Evolutionary conservation across 2,329 filamentous ascomycete species (phyloP), one percentile per base, ranked within the genome.

Genomic region (Neofusicoccum umdonicola): DNA sequence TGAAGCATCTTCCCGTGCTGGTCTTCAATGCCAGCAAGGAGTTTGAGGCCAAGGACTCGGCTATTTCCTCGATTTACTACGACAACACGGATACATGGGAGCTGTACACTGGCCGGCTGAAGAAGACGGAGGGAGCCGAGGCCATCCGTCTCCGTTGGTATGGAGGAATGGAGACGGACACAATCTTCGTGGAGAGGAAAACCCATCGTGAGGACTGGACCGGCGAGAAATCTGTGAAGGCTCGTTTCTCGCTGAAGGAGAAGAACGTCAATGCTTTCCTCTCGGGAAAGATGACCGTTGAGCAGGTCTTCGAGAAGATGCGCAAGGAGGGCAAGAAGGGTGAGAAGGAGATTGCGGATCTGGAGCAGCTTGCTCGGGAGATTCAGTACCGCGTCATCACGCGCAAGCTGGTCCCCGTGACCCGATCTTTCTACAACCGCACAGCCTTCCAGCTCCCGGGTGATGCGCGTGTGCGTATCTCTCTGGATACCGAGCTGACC

Each of bases 141-240:
- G 95, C 95, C 5, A 96, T 98, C 70, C 92, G 95, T 74, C 84
- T 99, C 66, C 87, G 95, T 69, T 99, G 95, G 95, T 99, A 99
- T 74, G 95, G 95, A 66, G 93, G 92, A 47, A 97, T 99, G 94
- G 88, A 95, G 71, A 92, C 84, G 62, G 93, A 98, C 74, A 95
- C 92, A 63, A 96, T 98, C 65, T 99, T 98, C 73, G 90, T 99
- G 27, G 95, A 99, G 82, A 88, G 95, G 67, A 99, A 99, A 81
- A 99, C 95, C 0, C 95, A 99, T 81, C 90, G 95, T 44, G 95
- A 99, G 78, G 95, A 99, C 77, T 99, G 95, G 95, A 99, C 95
- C 0, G 95, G 95, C 65, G 95, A 99, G 77, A 97, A 98, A 81
- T 98, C 94, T 1, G 95, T 99, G 80, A 99, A 99, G 82, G 94